Evolutionary conservation across 208 protist species (phyloP), one percentile per base, ranked within the genome.

Genomic region (Crithidia thermophila): DNA sequence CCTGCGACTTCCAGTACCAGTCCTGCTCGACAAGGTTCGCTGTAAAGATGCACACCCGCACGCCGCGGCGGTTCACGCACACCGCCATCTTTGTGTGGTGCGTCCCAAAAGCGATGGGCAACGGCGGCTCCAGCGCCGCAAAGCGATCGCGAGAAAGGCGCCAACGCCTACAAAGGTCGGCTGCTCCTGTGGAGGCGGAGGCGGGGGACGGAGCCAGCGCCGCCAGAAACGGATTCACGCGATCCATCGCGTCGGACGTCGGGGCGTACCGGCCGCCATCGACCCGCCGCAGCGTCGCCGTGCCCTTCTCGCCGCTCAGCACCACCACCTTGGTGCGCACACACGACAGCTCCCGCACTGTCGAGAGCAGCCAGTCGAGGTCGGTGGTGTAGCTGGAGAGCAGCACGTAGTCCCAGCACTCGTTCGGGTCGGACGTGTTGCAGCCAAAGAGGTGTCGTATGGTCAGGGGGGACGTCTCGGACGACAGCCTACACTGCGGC

Each of bases 81-180:
- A 96, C 37, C 2, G 70, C 64, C 43, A 90, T 77, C 69, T 96
- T 96, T n/a, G 79, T 79, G 75, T 96, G 90, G 66, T 96, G 84
- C n/a, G 87, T 91, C 36, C 90, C 90, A 65, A 76, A 96, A 21
- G 87, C 53, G 28, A 89, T 43, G 18, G 87, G 90, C 25, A 96
- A 67, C 14, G 69, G 77, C 4, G 90, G 84, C 49, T 90, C 72
- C 45, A 93, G 49, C 21, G 88, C 79, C 18, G 39, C 77, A 10
- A 95, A 40, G 42, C 68, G 74, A 10, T 78, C 67, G 0, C 16
- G 57, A 4, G 49, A 47, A 6, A 72, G 46, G 10, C n/a, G 11
- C 1, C 14, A 31, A 64, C 16, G 58, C n/a, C 14, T 8, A 40
- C 39, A 28, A 37, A 31, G 31, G 31, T 11, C 18, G 18, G 30